A percentile compares a stretch with the other conserved stretches of the same genome.
Evolutionary conservation across 2,329 filamentous ascomycete species (phyloP).

Genomic region (Ilyonectria sp.): DNA sequence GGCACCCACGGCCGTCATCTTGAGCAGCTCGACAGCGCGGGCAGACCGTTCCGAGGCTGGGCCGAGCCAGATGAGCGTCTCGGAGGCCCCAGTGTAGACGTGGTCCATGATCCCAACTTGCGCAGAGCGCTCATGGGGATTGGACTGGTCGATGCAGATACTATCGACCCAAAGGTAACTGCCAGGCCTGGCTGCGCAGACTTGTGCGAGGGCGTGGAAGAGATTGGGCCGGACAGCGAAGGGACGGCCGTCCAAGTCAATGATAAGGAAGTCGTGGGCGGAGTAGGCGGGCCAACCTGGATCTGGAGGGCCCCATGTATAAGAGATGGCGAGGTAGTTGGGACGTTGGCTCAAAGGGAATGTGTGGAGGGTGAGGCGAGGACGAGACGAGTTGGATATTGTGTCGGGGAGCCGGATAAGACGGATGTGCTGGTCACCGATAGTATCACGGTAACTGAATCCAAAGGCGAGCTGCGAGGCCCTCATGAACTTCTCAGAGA

Average conservation of each 20-base stretch:
- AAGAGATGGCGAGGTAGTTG: constrained; percentile 44
- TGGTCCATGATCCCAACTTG: constrained; percentile 44
- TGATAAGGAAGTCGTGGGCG: constrained; percentile 3
- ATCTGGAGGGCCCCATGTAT: constrained; percentile 42
- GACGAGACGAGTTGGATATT: constrained; percentile 9
- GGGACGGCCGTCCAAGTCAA: constrained; percentile 31
- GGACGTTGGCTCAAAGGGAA: constrained; percentile 33
- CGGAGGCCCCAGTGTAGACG: constrained; percentile 38
- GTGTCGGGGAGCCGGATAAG: constrained; percentile 35
- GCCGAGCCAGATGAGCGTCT: constrained; percentile 45
- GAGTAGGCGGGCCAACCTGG: constrained; percentile 7
- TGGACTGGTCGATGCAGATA: constrained; percentile 46
- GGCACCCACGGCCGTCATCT: constrained; percentile 26
- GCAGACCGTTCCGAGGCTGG: constrained; percentile 22
- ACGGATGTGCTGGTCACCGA: constrained; percentile 33
- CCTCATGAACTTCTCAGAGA: constrained; percentile 4
- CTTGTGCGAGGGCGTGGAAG: constrained; percentile 28
- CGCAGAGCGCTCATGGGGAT: constrained; percentile 33
- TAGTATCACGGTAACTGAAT: constrained; percentile 32
- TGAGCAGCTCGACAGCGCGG: constrained; percentile 29
- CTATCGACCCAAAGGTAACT: constrained; percentile 43
- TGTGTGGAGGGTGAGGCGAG: constrained; percentile 35
- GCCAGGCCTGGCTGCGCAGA: constrained; percentile 32
- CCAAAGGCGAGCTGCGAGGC: background rate
- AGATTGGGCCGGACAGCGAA: constrained; percentile 40